phyloP scores from a whole-genome alignment of 768 basidiomycete genomes.

The Termitomyces sp. region DNA sequence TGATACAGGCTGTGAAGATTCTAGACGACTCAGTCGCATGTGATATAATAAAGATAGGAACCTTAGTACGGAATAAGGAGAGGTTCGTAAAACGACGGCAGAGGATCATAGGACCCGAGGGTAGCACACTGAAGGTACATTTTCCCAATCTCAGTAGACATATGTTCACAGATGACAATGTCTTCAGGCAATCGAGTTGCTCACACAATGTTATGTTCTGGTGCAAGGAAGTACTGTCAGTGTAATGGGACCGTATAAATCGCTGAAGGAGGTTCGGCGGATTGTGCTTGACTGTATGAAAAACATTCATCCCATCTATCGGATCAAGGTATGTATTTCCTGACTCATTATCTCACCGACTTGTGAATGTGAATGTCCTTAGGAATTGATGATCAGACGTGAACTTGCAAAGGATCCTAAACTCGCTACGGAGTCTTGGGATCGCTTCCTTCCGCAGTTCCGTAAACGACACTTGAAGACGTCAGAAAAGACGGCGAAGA shows the following conservation, averaged over 20 bases:
- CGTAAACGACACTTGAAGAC: slow-evolving; percentile 89
- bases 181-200: slow-evolving; percentile 85
- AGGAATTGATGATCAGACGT: slow-evolving; percentile 98
- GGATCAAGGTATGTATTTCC: slow-evolving; percentile 70
- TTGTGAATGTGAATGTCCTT: not conserved
- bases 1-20: slow-evolving; percentile 83
- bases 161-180: not conserved
- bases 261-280: slow-evolving; percentile 90
- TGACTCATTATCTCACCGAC: not conserved
- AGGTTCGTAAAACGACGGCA: slow-evolving; percentile 94
- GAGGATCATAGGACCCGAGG: slow-evolving; percentile 95
- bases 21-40: slow-evolving; percentile 87
- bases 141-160: not conserved
- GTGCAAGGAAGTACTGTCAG: slow-evolving; percentile 98
- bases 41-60: slow-evolving; percentile 98
- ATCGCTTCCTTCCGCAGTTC: slow-evolving; percentile 95
- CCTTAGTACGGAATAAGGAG: slow-evolving; percentile 90
- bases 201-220: slow-evolving; percentile 95
- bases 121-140: slow-evolving; percentile 90
- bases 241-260: slow-evolving; percentile 95
- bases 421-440: slow-evolving; percentile 91
- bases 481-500: slow-evolving; percentile 88
- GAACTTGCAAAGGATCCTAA: slow-evolving; percentile 98
- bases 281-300: slow-evolving; percentile 99
- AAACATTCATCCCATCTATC: slow-evolving; percentile 98